Conservation (phyloP, 148 eudicot genomes). For the Rhododendron mucronatum region DNA sequence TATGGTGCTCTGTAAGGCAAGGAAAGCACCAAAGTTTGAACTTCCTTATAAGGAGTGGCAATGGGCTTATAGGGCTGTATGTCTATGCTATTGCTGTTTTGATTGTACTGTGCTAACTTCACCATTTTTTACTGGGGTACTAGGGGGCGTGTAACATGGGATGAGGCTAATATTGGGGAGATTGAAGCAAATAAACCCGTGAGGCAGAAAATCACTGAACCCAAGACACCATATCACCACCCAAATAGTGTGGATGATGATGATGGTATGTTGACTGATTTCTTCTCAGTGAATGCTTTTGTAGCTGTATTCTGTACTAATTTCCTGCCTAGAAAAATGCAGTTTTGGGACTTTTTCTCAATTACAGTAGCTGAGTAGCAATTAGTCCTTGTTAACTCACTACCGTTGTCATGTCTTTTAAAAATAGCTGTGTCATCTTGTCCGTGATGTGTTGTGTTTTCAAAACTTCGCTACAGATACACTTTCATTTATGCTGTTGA, state of each 20-base stretch:
- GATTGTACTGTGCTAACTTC: neutral
- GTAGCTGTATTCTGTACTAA: neutral
- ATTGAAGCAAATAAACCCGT: constrained; percentile 93
- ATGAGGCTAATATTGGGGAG: constrained; percentile 76
- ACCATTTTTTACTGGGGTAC: constrained; percentile 14
- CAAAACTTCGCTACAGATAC: neutral
- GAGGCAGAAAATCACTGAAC: constrained; percentile 94
- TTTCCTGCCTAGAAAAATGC: neutral
- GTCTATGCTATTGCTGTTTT: neutral
- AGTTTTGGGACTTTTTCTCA: neutral
- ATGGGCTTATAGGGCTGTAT: neutral
- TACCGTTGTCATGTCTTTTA: neutral
- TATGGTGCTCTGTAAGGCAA: neutral
- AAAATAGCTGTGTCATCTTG: neutral
- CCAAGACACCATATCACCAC: constrained; percentile 90
- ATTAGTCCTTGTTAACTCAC: neutral
- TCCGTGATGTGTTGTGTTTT: no score
- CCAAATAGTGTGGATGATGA: constrained; percentile 47
- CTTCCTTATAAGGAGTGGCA: neutral
- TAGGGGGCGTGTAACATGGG: constrained; percentile 75
- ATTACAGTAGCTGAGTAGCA: neutral
- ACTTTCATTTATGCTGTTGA: neutral
- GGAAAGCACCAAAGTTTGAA: neutral
- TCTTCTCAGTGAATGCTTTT: neutral
- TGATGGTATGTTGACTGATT: constrained; percentile 42